Evolutionary conservation across 495 filamentous ascomycete species (phyloP).

Genomic region (Trichoderma reesei): DNA sequence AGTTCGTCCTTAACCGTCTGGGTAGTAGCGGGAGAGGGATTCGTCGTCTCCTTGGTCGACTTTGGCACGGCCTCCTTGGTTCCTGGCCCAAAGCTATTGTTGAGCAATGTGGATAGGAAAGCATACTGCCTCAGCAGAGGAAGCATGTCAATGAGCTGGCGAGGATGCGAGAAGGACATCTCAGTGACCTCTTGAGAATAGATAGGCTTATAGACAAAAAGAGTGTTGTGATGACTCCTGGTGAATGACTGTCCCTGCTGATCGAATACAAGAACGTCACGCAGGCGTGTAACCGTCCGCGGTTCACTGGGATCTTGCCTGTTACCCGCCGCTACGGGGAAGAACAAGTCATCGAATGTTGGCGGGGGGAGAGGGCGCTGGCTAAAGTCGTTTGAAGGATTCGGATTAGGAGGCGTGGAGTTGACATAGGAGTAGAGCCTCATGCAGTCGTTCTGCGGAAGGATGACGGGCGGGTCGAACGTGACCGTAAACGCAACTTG

Average conservation of each 20-base stretch:
- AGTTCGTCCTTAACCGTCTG: conserved; percentile 16
- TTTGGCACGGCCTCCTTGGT: conserved; percentile 4
- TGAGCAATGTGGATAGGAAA: conserved; percentile 53
- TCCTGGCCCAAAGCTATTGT: conserved; percentile 41
- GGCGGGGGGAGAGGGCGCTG: conserved; percentile 31
- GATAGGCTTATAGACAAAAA: conserved; percentile 61
- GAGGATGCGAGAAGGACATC: conserved; percentile 78
- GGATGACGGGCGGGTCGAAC: conserved; percentile 71
- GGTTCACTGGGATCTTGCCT: conserved; percentile 30
- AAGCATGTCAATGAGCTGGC: conserved; percentile 69
- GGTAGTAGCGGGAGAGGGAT: conserved; percentile 9
- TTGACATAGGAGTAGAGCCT: conserved; percentile 54
- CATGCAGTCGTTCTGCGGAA: conserved; percentile 57
- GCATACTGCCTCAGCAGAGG: conserved; percentile 69
- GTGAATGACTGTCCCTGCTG: conserved; percentile 29
- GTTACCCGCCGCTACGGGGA: conserved; percentile 35
- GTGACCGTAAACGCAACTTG: conserved; percentile 74
- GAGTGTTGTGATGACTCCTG: conserved; percentile 54
- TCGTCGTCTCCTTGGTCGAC: background rate
- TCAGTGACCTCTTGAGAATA: conserved; percentile 58
- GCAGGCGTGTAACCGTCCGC: conserved; percentile 27
- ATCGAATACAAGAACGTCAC: conserved; percentile 23
- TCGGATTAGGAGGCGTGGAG: conserved; percentile 37
- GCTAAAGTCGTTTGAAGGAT: background rate
- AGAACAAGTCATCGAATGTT: conserved; percentile 59